Percentiles rank a stretch among this genome's conserved stretches.
These are phyloP conservation scores for Globomyces pollinis-pini DNA, from an alignment of 192 early-diverging fungal genomes.

Conservation along the genomic window DNA sequence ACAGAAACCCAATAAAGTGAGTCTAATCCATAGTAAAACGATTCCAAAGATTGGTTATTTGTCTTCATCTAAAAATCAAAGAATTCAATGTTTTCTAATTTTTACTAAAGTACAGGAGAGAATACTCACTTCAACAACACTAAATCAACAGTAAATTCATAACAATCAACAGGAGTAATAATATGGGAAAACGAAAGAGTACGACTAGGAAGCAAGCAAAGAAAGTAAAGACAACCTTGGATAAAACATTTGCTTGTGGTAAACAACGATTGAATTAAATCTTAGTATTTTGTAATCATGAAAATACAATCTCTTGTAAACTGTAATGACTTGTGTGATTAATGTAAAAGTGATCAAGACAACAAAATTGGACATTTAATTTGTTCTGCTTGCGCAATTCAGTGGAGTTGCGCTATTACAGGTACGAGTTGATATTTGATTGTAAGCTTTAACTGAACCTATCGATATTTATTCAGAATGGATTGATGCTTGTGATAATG, in stretches of 20 bases:
- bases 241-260: conserved; percentile 71
- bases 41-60: no score
- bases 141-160: no score
- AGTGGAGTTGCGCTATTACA: conserved; percentile 65
- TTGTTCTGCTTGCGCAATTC: conserved; percentile 72
- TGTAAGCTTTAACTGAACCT: conserved; percentile 64
- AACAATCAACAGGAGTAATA: no score
- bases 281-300: conserved; percentile 88
- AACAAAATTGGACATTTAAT: conserved; percentile 66
- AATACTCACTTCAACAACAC: no score
- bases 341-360: conserved; percentile 56
- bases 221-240: conserved; percentile 56
- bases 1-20: no score
- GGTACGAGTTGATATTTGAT: conserved; percentile 14
- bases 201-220: conserved; percentile 58
- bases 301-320: conserved; percentile 63
- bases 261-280: no score
- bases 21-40: no score
- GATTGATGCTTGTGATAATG: conserved; percentile 77
- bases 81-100: no score
- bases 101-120: no score
- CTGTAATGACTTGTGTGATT: no score
- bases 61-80: no score
- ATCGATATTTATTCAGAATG: conserved; percentile 88
- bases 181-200: conserved; percentile 75